These are phyloP conservation scores for Aspergillus unguis DNA, from an alignment of 2,329 filamentous ascomycete species.

Conservation along the genomic window DNA sequence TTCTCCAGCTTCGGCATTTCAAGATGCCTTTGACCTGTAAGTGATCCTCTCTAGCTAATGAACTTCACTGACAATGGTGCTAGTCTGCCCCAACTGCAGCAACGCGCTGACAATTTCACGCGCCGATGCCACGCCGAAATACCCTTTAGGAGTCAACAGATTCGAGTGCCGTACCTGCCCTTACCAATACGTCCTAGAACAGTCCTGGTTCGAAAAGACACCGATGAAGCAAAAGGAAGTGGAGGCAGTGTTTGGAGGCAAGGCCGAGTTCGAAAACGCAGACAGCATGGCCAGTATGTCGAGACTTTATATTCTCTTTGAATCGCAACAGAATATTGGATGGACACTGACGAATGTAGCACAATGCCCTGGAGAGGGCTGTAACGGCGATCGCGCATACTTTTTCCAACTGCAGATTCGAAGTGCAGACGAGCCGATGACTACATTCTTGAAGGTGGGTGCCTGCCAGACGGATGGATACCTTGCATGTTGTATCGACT, in stretches of 20 bases:
- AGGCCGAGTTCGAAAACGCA: constrained; percentile 85
- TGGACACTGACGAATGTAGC: constrained; percentile 44
- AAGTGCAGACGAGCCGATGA: constrained; percentile 98
- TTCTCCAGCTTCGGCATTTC: neutral
- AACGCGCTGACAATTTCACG: constrained; percentile 49
- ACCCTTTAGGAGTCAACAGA: constrained; percentile 60
- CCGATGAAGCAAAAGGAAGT: constrained; percentile 78
- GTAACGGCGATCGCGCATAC: constrained; percentile 79
- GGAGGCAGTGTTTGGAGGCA: constrained; percentile 86
- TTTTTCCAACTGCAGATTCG: constrained; percentile 98
- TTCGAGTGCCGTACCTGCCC: constrained; percentile 96
- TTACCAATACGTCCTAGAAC: constrained; percentile 79
- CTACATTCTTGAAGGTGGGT: constrained; percentile 82
- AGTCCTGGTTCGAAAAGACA: constrained; percentile 77
- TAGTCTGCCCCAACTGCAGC: constrained; percentile 51
- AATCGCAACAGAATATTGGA: constrained; percentile 12
- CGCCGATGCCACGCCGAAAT: constrained; percentile 34
- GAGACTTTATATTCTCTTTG: neutral
- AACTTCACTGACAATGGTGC: constrained; percentile 17
- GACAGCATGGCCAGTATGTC: constrained; percentile 67
- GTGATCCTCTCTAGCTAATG: constrained; percentile 12
- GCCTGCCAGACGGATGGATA: constrained; percentile 13
- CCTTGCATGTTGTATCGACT: constrained; percentile 17
- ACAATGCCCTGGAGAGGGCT: constrained; percentile 78
- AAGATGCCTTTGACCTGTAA: constrained; percentile 41